Evolutionary conservation across 2,329 filamentous ascomycete genomes (phyloP).

Genomic region (Aspergillus spinulosporus): DNA sequence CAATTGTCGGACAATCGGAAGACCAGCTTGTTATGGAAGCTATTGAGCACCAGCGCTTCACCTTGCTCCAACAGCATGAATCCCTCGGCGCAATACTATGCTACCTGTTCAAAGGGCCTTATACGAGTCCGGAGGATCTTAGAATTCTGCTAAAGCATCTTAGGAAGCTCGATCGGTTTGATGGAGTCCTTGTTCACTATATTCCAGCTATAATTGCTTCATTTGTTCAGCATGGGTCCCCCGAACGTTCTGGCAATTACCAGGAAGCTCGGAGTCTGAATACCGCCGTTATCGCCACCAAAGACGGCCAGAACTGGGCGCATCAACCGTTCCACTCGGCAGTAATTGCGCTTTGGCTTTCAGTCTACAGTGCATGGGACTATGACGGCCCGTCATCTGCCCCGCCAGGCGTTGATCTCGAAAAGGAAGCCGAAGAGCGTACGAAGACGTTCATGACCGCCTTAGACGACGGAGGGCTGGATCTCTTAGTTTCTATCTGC

Average conservation of each 20-base stretch:
- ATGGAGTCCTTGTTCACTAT: slow-evolving; percentile 73
- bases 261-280: slow-evolving; percentile 71
- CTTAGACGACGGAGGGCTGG: slow-evolving; percentile 84
- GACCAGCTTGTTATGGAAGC: slow-evolving; percentile 70
- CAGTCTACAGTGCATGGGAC: slow-evolving; percentile 90
- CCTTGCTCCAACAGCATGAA: slow-evolving; percentile 86
- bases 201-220: slow-evolving; percentile 76
- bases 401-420: slow-evolving; percentile 63
- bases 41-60: slow-evolving; percentile 75
- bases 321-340: slow-evolving; percentile 76
- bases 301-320: slow-evolving; percentile 69
- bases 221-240: slow-evolving; percentile 75
- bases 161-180: slow-evolving; percentile 73
- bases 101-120: slow-evolving; percentile 73
- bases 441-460: slow-evolving; percentile 73
- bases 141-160: slow-evolving; percentile 67
- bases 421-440: slow-evolving; percentile 67
- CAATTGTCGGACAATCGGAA: slow-evolving; percentile 68
- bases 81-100: slow-evolving; percentile 77
- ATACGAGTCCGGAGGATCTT: slow-evolving; percentile 71
- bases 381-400: slow-evolving; percentile 66
- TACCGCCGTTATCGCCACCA: slow-evolving; percentile 62
- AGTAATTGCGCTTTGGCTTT: slow-evolving; percentile 80
- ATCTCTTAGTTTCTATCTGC: slow-evolving; percentile 83
- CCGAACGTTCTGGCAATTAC: slow-evolving; percentile 68